These are phyloP conservation scores for Cyphellophora attinorum DNA, from an alignment of 2,329 filamentous ascomycete species.

Conservation along the genomic window DNA sequence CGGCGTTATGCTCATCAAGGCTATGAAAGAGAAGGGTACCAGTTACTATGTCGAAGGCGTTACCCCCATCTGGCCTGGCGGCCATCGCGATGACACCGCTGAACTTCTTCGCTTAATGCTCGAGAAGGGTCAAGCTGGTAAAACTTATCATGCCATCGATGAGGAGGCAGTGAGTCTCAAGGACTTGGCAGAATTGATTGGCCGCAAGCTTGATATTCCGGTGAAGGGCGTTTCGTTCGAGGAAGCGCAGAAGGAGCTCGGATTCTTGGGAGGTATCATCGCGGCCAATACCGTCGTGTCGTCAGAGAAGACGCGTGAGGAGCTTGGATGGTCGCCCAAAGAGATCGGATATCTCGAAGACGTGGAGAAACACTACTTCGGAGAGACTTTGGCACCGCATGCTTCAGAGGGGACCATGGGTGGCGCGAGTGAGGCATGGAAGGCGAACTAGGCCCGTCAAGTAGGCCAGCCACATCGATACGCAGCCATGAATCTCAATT, in stretches of 20 bases:
- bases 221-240: conserved; percentile 20
- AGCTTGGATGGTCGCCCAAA: conserved; percentile 26
- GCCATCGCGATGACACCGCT: conserved; percentile 30
- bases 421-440: no score
- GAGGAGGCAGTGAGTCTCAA: conserved; percentile 27
- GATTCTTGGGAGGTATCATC: conserved; percentile 20
- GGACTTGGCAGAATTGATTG: conserved; percentile 27
- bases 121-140: conserved; percentile 28
- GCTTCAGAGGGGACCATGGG: no score
- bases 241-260: conserved; percentile 22
- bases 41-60: conserved; percentile 28
- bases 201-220: conserved; percentile 25
- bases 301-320: conserved; percentile 26
- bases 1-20: conserved; percentile 17
- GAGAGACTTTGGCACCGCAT: no score
- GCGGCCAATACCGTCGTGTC: conserved; percentile 24
- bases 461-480: no score
- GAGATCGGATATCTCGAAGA: conserved; percentile 21
- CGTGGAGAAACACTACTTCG: conserved; percentile 20
- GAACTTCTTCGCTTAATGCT: conserved; percentile 26
- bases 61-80: conserved; percentile 26
- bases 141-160: conserved; percentile 27
- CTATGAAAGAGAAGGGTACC: conserved; percentile 22
- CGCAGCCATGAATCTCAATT: no score
- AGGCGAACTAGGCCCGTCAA: no score